Conservation (phyloP, 306 rosid genomes). For the Hylodesmum podocarpum region DNA sequence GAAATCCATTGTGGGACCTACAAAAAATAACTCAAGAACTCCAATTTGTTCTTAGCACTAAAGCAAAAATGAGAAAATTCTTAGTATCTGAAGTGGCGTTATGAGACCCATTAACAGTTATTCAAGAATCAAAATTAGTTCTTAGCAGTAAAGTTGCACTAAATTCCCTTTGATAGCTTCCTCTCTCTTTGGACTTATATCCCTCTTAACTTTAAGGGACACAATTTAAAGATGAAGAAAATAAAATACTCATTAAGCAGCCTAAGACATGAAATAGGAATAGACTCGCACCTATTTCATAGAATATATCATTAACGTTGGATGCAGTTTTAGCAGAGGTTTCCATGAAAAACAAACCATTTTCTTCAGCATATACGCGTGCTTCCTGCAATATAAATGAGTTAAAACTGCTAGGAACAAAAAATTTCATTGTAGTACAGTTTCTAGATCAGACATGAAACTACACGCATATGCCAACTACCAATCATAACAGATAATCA, state of each 20-base stretch:
- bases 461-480: neutral
- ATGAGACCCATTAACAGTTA: no score
- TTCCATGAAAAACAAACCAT: conserved; percentile 64
- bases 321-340: conserved; percentile 66
- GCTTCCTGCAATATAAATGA: conserved; percentile 50
- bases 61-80: no score
- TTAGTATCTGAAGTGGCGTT: no score
- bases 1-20: no score
- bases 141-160: no score
- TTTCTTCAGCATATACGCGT: conserved; percentile 58
- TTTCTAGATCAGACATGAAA: neutral
- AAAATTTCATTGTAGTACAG: neutral
- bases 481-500: conserved; percentile 5
- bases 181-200: neutral
- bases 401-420: conserved; percentile 6
- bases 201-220: neutral
- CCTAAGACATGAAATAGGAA: neutral
- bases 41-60: no score
- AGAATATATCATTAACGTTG: conserved; percentile 61
- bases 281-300: conserved; percentile 51
- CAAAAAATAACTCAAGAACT: no score
- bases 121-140: no score
- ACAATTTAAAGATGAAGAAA: neutral
- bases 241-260: conserved; percentile 11
- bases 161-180: neutral